phyloP scores from a whole-genome alignment of 2,329 filamentous ascomycete species.

The Juglanconis juglandina region DNA sequence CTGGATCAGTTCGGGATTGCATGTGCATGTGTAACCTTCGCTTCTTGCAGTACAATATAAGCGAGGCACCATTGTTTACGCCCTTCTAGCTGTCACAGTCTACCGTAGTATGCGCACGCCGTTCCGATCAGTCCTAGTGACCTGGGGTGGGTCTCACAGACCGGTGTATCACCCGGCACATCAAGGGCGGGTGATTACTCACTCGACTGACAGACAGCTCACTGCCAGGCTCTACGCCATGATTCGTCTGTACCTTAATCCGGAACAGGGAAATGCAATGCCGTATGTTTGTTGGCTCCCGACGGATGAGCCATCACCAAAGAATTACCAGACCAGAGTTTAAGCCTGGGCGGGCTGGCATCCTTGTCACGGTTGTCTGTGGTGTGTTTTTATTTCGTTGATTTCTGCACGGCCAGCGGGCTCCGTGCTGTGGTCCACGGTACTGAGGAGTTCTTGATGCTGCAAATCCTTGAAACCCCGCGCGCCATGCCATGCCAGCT shows the following conservation, averaged over 20 bases:
- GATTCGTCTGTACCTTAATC: conserved; percentile 4
- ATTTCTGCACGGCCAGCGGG: neutral
- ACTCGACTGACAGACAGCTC: conserved; percentile 12
- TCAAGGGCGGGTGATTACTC: neutral
- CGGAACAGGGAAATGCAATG: conserved; percentile 4
- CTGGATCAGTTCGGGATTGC: neutral
- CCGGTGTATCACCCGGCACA: conserved; percentile 1
- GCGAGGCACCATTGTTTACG: neutral
- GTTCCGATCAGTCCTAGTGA: neutral
- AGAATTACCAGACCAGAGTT: neutral
- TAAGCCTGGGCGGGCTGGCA: neutral
- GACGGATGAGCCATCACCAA: neutral
- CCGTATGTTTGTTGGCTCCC: neutral
- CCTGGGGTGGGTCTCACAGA: conserved; percentile 1
- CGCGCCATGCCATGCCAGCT: neutral
- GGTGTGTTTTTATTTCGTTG: neutral
- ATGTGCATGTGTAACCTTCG: conserved; percentile 5
- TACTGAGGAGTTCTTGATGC: conserved; percentile 6
- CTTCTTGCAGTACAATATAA: neutral
- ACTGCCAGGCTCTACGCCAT: neutral
- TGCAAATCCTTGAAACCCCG: neutral
- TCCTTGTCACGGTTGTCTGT: conserved; percentile 4
- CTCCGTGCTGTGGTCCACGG: conserved; percentile 1
- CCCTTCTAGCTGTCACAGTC: no score
- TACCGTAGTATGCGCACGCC: no score